A percentile compares a stretch with the other conserved stretches of the same genome.
Evolutionary conservation across 164 flowering plant genomes (phyloP).

Genomic region (Kalanchoe fedtschenkoi): DNA sequence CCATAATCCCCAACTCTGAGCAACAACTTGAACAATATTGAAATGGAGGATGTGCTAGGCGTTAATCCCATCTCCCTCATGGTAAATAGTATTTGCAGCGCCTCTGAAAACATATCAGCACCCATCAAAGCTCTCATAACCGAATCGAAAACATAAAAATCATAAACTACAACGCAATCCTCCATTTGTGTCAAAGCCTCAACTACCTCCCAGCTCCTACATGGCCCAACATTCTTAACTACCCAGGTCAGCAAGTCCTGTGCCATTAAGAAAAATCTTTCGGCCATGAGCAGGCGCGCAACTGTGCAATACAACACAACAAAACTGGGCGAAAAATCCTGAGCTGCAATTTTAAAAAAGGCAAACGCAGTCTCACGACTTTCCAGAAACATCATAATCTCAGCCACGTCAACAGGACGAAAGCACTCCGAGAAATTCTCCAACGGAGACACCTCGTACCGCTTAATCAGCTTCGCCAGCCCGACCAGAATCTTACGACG

Average conservation of each 20-base stretch:
- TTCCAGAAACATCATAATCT: conserved; percentile 38
- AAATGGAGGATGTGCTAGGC: conserved; percentile 51
- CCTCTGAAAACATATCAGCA: conserved; percentile 32
- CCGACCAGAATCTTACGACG: conserved; percentile 31
- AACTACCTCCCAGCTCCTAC: conserved; percentile 33
- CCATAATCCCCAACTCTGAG: conserved; percentile 55
- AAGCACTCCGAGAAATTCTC: conserved; percentile 21
- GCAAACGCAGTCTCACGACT: conserved; percentile 33
- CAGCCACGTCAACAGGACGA: conserved; percentile 35
- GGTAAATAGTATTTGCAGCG: conserved; percentile 35
- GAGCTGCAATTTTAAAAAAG: conserved; percentile 50
- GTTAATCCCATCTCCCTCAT: conserved; percentile 43
- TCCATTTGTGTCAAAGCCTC: conserved; percentile 43
- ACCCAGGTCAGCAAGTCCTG: conserved; percentile 64
- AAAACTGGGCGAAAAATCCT: conserved; percentile 20
- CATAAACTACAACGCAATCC: conserved; percentile 31
- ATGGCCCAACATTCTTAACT: conserved; percentile 30
- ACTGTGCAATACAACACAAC: conserved; percentile 36
- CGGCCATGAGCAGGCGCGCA: conserved; percentile 42
- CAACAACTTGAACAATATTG: conserved; percentile 38
- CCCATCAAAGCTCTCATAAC: conserved; percentile 61
- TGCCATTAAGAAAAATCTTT: conserved; percentile 28
- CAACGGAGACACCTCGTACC: conserved; percentile 19
- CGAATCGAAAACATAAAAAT: conserved; percentile 55
- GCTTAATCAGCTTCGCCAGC: conserved; percentile 40